Evolutionary conservation across 2,329 filamentous ascomycete species (phyloP), one percentile per base, ranked within the genome.

Genomic region (Xylariaceae sp.): DNA sequence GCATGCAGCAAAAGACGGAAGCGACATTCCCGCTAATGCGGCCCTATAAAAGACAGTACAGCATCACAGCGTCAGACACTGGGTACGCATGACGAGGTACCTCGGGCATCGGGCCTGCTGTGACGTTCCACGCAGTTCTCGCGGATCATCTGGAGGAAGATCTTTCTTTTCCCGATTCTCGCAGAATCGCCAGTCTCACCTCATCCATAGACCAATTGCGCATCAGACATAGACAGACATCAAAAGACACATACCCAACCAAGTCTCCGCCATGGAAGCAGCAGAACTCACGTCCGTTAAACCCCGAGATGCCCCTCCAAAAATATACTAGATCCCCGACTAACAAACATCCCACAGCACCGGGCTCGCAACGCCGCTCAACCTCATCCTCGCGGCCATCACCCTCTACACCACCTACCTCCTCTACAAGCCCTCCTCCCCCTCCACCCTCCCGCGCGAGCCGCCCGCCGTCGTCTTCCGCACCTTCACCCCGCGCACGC

Each of bases 401-500:
- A 74, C 86, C 64, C 67, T 81, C 66, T 84, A 87, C 77, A 81
- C 83, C 13, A 70, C 81, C 68, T 88, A 87, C 76, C 70, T 76
- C 37, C 74, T 83, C 64, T 72, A 85, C 66, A 78, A 79, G 59
- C 80, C 83, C 1, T 69, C 77, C 10, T 69, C 78, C n/a, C 73
- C 77, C 5, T 67, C 78, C 3, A 64, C 72, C 6, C 74, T 86
- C 34, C 78, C 83, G 50, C 77, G 78, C 63, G 78, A 83, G 50
- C 73, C 81, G 4, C 78, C 85, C 0, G 80, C 86, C 55, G 76
- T 79, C 67, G 82, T 89, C 67, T 88, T 88, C 79, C 77, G 76
- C 59, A 87, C 81, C 57, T 88, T 91, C 78, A 93, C 87, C 11
- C 90, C 90, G 23, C 86, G 78, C 48, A 90, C 90, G 3, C 85